A percentile compares a stretch with the other conserved stretches of the same genome.
Evolutionary conservation across 73 alveolate species (phyloP).

Genomic region (Symbiodinium pilosum): DNA sequence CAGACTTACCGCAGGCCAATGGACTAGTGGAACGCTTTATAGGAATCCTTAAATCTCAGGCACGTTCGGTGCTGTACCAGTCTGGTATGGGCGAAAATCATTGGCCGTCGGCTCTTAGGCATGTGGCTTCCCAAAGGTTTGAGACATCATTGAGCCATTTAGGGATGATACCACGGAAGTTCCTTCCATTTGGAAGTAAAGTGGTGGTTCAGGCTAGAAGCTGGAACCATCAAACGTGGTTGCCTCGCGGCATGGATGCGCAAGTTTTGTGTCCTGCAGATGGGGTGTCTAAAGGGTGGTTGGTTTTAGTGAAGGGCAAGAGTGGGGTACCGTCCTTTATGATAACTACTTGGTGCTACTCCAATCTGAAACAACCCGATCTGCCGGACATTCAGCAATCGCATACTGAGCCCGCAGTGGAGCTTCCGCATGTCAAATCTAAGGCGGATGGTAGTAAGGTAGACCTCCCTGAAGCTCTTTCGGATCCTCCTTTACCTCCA

Average conservation of each 20-base stretch:
- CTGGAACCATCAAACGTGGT: not conserved
- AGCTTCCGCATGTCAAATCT: not conserved
- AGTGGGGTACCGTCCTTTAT: not conserved
- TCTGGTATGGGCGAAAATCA: not conserved
- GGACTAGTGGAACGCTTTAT: not conserved
- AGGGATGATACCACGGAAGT: not conserved
- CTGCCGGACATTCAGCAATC: not conserved
- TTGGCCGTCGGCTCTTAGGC: not conserved
- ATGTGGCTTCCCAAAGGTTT: not conserved
- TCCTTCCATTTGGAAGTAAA: not conserved
- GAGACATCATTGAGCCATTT: not conserved
- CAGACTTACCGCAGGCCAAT: not conserved
- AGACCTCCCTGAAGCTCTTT: not conserved
- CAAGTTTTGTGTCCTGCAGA: not conserved
- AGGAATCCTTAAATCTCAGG: not conserved
- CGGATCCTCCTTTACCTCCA: not conserved
- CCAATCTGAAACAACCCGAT: not conserved
- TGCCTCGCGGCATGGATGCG: not conserved
- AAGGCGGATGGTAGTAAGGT: not conserved
- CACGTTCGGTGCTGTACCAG: not conserved
- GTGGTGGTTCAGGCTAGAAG: not conserved
- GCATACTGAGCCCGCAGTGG: not conserved
- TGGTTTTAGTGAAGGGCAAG: not conserved
- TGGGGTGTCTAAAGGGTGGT: not conserved
- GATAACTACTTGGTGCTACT: not conserved